Base-by-base conservation (phyloP, 2,329 filamentous ascomycete species). In the Ramichloridium luteum region DNA sequence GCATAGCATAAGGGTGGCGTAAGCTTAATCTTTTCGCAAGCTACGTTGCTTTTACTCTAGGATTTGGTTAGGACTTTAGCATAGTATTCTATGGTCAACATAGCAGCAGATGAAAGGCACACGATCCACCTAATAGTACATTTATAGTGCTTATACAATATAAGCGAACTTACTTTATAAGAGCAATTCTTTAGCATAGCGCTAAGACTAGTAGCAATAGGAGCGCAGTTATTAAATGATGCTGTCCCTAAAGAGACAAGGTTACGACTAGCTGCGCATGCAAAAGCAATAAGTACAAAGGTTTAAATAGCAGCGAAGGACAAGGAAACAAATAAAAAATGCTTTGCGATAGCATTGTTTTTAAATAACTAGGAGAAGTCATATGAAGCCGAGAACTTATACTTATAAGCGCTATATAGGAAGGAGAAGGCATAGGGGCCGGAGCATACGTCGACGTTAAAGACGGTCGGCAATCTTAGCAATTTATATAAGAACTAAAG, bases 51-150 rank as follows among this genome's bases (percentile, higher is more conserved):
- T n/a, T 23, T n/a, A 8, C 20, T 23, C 8, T n/a, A 23, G 20
- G 8, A 23, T n/a, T 23, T n/a, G 20, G n/a, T 23, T n/a, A n/a
- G 20, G n/a, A 23, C 49, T 32, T 38, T 56, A 31, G 37, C 35
- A 8, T n/a, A 23, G 20, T 23, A 23, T n/a, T 23, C 20, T 8
- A 8, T 23, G n/a, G 20, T 23, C 8, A 23, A 8, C n/a, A 23
- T 23, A 23, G 20, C n/a, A 23, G 20, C 20, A 23, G 20, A 23
- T 8, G 8, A n/a, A 23, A 23, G 8, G n/a, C 20, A 23, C 20
- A 23, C 20, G 20, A 23, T 23, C 8, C 20, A 23, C 20, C 20
- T n/a, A 8, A n/a, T 23, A 23, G 20, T 23, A 23, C 20, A 23
- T n/a, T 8, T n/a, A 23, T 23, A n/a, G 20, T 23, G 20, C 20